Evolutionary conservation across 2,329 filamentous ascomycete species (phyloP).

Genomic region (Sporothrix sp.): DNA sequence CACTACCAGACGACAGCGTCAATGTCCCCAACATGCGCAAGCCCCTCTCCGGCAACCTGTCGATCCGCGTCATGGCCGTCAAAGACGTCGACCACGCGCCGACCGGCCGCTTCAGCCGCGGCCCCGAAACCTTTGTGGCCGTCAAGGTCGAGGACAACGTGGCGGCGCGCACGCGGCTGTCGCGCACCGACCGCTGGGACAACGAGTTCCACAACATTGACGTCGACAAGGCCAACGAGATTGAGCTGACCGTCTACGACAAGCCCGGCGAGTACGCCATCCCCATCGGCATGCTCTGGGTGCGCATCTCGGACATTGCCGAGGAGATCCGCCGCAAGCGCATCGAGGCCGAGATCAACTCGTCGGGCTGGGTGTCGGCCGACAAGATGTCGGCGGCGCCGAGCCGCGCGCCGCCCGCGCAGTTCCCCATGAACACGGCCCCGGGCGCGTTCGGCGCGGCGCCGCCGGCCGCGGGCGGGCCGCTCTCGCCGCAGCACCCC

Average conservation of each 20-base stretch:
- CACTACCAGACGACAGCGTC: conserved; percentile 90
- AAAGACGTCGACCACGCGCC: conserved; percentile 92
- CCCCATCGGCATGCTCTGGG: conserved; percentile 91
- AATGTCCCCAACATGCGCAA: conserved; percentile 92
- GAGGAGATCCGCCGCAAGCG: conserved; percentile 96
- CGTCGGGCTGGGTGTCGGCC: conserved; percentile 92
- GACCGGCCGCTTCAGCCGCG: conserved; percentile 72
- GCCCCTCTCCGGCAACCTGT: conserved; percentile 84
- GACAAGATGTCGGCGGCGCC: conserved; percentile 69
- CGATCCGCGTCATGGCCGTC: conserved; percentile 77
- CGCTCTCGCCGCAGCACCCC: conserved; percentile 16
- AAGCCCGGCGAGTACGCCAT: conserved; percentile 84
- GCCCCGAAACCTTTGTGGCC: conserved; percentile 89
- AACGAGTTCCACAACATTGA: conserved; percentile 86
- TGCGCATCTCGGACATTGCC: conserved; percentile 91
- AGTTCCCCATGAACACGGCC: conserved; percentile 47
- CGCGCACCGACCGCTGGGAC: conserved; percentile 82
- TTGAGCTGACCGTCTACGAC: conserved; percentile 95
- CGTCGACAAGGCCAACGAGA: conserved; percentile 97
- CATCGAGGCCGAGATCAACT: conserved; percentile 91
- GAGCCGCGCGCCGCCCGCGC: conserved; percentile 36
- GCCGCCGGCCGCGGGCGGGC: conserved; percentile 31
- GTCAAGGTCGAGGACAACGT: conserved; percentile 95
- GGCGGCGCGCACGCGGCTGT: conserved; percentile 76
- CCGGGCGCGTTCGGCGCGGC: conserved; percentile 37